phyloP scores from a whole-genome alignment of 2,329 filamentous ascomycete species.

The Colletotrichum sp. region DNA sequence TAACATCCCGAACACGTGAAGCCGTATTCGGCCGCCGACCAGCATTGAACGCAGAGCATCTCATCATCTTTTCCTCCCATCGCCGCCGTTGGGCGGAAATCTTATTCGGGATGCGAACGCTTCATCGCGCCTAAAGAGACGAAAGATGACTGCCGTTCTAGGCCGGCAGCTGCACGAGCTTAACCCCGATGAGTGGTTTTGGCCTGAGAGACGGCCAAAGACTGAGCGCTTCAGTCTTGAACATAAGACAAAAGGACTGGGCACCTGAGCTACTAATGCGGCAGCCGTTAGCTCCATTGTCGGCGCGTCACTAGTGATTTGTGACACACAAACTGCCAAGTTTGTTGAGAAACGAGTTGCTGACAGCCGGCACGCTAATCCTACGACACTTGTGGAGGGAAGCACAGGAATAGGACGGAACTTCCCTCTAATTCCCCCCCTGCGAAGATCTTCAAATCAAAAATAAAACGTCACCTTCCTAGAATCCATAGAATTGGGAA shows the following conservation, averaged over 20 bases:
- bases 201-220: neutral
- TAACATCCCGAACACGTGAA: neutral
- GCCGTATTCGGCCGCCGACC: neutral
- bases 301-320: neutral
- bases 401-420: neutral
- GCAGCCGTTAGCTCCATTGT: neutral
- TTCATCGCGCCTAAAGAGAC: neutral
- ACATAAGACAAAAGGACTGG: neutral
- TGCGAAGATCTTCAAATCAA: neutral
- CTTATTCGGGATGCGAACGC: neutral
- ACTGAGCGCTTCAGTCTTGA: neutral
- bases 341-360: neutral
- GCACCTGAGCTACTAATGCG: neutral
- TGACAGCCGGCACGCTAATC: neutral
- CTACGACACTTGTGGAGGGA: neutral
- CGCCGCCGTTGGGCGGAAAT: neutral
- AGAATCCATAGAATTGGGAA: neutral
- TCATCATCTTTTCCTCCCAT: neutral
- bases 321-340: neutral
- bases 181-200: neutral
- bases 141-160: neutral
- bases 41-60: neutral
- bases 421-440: neutral
- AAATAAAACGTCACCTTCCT: neutral
- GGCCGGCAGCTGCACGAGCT: neutral